Base-by-base conservation (phyloP, 1,139 yeast genomes). In the Pichia kudriavzevii region DNA sequence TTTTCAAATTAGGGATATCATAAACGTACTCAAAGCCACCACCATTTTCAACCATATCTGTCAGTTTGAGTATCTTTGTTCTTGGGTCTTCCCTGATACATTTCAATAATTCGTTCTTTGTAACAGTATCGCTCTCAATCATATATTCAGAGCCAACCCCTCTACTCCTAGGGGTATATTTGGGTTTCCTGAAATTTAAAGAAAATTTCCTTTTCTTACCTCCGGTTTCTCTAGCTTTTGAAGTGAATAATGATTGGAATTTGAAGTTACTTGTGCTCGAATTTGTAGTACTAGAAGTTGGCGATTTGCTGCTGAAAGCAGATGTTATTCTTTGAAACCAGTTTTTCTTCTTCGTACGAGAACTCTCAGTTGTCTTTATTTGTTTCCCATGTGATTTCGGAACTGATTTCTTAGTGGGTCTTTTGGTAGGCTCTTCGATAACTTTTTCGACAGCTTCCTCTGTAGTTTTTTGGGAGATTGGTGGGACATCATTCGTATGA, bases 61-160 rank as follows among this genome's bases (percentile, higher is more conserved):
- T 17, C 4, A 39, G 12, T 26, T 24, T 26, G 6, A 40, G 13
- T 5, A 22, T 23, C 19, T 33, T 21, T 3, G 40, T 38, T 16
- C 23, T 29, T 3, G 26, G 2, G 22, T 39, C 30, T 7, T 21
- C n/a, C 12, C 24, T 26, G 14, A 42, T 23, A 17, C 30, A 28
- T 2, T 30, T 19, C 10, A 40, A 13, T 11, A 42, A 32, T 3
- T 22, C 14, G 4, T 30, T 39, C 11, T 35, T 34, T 6, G 40
- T 38, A 15, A 42, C 24, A 10, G 25, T 17, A 29, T 42, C 45
- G 34, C 40, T 42, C 31, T 50, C 55, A 5, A 50, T 31, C 41
- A 42, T 39, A 26, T 37, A 24, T 18, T 40, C 42, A 13, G 26
- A 21, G 10, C 13, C 31, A 7, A 16, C 22, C 1, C 26, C 6